Conservation (phyloP, 2,329 filamentous ascomycete genomes). For the Xylariomycetidae sp. region DNA sequence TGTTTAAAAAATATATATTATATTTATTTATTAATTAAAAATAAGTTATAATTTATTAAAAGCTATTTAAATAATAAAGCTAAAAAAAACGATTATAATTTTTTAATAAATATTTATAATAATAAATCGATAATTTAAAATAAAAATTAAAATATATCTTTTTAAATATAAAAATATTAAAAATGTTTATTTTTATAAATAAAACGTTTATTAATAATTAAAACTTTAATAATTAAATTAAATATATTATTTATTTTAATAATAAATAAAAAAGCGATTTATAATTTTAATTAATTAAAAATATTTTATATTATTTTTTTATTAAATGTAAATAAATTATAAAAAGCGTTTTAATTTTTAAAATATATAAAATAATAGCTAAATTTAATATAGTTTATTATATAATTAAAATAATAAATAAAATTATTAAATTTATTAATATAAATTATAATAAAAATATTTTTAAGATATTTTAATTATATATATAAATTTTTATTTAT, state of each 20-base stretch:
- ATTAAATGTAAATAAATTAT: constrained; percentile 1
- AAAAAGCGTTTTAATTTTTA: not conserved
- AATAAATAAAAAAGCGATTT: no score
- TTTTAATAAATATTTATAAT: not conserved
- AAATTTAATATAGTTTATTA: constrained; percentile 1
- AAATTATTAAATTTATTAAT: not conserved
- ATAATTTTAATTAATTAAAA: no score
- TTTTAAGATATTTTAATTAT: constrained; percentile 1
- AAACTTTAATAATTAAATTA: constrained; percentile 1
- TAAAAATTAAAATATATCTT: no score
- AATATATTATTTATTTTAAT: no score
- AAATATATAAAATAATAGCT: constrained; percentile 2
- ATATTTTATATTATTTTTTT: constrained; percentile 2
- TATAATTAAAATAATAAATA: not conserved
- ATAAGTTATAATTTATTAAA: not conserved
- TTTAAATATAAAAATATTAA: no score
- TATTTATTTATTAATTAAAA: constrained; percentile 2
- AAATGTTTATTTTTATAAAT: constrained; percentile 2
- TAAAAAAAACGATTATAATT: not conserved
- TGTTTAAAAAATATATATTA: not conserved
- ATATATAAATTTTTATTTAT: not conserved
- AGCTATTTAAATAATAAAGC: not conserved
- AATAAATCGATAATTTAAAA: constrained; percentile 2
- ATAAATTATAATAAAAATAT: constrained; percentile 1
- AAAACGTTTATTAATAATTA: no score